Conservation (phyloP, 2,329 filamentous ascomycete species). For the Clonostachys chloroleuca region DNA sequence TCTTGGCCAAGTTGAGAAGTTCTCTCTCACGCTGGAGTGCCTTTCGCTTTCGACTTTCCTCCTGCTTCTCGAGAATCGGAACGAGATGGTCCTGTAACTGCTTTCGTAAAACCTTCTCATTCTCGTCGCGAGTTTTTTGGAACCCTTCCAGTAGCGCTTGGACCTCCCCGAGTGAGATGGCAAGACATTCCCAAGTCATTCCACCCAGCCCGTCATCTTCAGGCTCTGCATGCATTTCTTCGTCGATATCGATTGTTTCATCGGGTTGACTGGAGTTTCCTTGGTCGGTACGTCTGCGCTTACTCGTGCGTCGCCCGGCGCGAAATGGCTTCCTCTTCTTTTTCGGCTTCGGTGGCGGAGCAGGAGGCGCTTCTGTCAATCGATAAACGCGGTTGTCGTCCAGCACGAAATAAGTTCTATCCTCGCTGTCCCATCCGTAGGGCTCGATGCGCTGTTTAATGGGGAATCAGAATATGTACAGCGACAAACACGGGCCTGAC, state of each 20-base stretch:
- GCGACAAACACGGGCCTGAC: constrained; percentile 5
- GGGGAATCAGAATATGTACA: constrained; percentile 4
- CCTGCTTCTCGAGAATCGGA: constrained; percentile 77
- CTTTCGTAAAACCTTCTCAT: constrained; percentile 75
- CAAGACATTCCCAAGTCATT: constrained; percentile 88
- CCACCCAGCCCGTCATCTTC: constrained; percentile 65
- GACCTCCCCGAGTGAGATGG: constrained; percentile 76
- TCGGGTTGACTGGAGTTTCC: neutral
- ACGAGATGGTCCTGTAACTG: constrained; percentile 74
- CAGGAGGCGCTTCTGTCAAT: constrained; percentile 66
- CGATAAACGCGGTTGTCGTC: constrained; percentile 94
- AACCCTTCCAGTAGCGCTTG: constrained; percentile 66
- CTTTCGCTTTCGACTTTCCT: constrained; percentile 69
- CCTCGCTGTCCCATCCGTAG: constrained; percentile 83
- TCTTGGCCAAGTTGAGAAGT: constrained; percentile 73
- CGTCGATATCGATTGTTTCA: constrained; percentile 9
- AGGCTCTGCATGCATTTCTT: constrained; percentile 16
- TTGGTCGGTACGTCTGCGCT: constrained; percentile 45
- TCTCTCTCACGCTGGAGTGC: constrained; percentile 69
- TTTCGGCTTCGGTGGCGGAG: constrained; percentile 57
- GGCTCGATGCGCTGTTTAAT: constrained; percentile 64
- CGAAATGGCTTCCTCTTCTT: constrained; percentile 51
- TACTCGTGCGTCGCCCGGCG: constrained; percentile 58
- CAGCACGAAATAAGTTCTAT: constrained; percentile 83
- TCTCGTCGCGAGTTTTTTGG: constrained; percentile 71